Conservation (phyloP, 805 yeast genomes). For the Clavispora fructus region DNA sequence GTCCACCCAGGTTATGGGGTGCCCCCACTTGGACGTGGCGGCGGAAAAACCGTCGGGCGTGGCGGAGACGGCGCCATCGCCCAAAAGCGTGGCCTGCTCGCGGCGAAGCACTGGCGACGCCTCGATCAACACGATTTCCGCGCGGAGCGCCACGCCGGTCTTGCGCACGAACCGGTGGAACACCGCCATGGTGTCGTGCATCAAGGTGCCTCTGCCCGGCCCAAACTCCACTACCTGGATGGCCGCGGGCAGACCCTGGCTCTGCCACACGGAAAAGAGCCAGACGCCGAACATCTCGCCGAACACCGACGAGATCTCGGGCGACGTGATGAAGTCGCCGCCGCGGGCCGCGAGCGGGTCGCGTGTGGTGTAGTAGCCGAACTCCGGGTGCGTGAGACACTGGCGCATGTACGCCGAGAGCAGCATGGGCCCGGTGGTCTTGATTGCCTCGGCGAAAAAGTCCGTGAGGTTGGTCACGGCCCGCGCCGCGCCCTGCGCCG, state of each 20-base stretch:
- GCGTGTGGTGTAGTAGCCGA: conserved; percentile 74
- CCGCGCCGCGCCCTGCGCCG: conserved; percentile 15
- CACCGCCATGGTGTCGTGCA: conserved; percentile 54
- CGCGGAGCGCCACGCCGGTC: conserved; percentile 18
- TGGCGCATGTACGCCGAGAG: conserved; percentile 73
- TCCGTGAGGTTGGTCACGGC: conserved; percentile 23
- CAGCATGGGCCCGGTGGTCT: conserved; percentile 73
- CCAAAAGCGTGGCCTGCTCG: conserved; percentile 47
- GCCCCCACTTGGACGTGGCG: conserved; percentile 47
- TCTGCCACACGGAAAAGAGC: conserved; percentile 53
- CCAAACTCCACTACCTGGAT: conserved; percentile 71
- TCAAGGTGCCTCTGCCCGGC: conserved; percentile 79
- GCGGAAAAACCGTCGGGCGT: conserved; percentile 22
- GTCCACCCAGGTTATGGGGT: conserved; percentile 53
- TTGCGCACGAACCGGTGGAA: conserved; percentile 37
- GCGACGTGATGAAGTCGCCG: conserved; percentile 83
- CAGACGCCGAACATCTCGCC: conserved; percentile 83
- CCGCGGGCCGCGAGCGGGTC: conserved; percentile 57
- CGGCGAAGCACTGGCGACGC: conserved; percentile 61
- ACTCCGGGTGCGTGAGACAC: conserved; percentile 70
- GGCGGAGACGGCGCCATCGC: conserved; percentile 11
- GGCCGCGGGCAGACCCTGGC: conserved; percentile 47
- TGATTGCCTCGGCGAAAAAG: conserved; percentile 44
- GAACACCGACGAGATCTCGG: conserved; percentile 82
- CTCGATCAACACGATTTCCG: conserved; percentile 57